A percentile compares a stretch with the other conserved stretches of the same genome.
Conservation (phyloP, 1,284 basidiomycete species). For the Fistulina hepatica region DNA sequence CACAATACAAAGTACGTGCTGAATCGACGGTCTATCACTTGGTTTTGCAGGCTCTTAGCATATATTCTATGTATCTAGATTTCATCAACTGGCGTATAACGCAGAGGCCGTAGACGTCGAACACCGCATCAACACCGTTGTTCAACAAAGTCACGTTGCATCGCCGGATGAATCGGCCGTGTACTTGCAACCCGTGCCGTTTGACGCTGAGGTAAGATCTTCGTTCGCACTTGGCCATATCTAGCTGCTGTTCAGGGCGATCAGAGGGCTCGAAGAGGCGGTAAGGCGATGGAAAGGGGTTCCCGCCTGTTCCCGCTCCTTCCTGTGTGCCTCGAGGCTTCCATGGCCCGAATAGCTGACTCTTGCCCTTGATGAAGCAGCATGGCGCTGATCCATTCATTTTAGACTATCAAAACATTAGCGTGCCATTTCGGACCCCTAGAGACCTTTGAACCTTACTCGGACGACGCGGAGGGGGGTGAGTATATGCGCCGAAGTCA, state of each 20-base stretch:
- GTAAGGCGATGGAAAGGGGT: no score
- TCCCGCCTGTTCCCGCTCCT: no score
- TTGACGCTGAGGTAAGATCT: constrained; percentile 42
- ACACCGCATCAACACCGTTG: constrained; percentile 8
- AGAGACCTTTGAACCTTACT: constrained; percentile 32
- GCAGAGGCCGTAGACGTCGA: constrained; percentile 8
- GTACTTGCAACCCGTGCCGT: constrained; percentile 44
- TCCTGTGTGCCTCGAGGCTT: no score
- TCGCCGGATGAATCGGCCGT: constrained; percentile 17
- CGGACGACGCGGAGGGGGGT: not conserved
- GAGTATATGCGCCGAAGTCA: no score
- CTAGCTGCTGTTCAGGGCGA: no score
- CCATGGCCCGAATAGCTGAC: no score
- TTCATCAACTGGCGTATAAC: not conserved
- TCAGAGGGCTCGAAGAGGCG: no score
- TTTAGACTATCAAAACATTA: constrained; percentile 37
- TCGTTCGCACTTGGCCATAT: no score
- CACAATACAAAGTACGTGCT: constrained; percentile 19
- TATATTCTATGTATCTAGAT: not conserved
- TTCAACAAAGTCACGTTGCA: no score
- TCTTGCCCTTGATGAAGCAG: constrained; percentile 3
- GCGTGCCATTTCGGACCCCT: constrained; percentile 44
- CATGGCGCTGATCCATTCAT: not conserved
- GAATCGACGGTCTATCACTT: no score
- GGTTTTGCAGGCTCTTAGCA: not conserved